These are phyloP conservation scores for Ganoderma multipileum DNA, from an alignment of 1,284 basidiomycete species.

Conservation along the genomic window DNA sequence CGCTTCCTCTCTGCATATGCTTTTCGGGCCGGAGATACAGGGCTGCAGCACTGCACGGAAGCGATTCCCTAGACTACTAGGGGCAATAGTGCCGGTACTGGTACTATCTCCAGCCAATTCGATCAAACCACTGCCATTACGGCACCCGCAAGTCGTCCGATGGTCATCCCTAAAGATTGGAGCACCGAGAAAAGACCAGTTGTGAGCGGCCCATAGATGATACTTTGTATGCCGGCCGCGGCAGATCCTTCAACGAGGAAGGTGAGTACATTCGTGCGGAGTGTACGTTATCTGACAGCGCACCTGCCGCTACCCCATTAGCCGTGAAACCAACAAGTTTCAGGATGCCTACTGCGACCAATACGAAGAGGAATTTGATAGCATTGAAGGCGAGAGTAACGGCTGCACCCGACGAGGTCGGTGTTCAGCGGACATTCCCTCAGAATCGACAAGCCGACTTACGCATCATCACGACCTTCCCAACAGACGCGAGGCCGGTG, in stretches of 20 bases:
- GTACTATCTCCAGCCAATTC: neutral
- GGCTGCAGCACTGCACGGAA: too few species aligned
- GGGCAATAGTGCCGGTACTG: too few species aligned
- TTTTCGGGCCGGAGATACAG: too few species aligned
- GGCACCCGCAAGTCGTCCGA: neutral
- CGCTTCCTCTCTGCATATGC: too few species aligned
- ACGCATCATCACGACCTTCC: neutral
- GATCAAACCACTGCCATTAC: neutral
- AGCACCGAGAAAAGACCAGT: neutral
- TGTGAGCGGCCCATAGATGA: neutral
- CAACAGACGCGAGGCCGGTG: neutral
- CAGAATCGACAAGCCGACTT: neutral
- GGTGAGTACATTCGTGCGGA: too few species aligned
- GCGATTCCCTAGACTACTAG: too few species aligned
- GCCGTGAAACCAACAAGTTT: neutral
- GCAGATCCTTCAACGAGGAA: neutral
- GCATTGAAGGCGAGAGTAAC: neutral
- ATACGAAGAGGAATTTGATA: neutral
- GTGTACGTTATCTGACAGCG: neutral
- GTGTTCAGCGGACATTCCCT: too few species aligned
- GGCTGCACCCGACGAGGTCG: neutral
- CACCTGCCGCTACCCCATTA: neutral
- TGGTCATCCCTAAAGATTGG: neutral
- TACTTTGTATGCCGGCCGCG: neutral
- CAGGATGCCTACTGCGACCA: neutral